These are phyloP conservation scores for Globisporangium solare DNA, from an alignment of 352 stramenopile species.

Conservation along the genomic window DNA sequence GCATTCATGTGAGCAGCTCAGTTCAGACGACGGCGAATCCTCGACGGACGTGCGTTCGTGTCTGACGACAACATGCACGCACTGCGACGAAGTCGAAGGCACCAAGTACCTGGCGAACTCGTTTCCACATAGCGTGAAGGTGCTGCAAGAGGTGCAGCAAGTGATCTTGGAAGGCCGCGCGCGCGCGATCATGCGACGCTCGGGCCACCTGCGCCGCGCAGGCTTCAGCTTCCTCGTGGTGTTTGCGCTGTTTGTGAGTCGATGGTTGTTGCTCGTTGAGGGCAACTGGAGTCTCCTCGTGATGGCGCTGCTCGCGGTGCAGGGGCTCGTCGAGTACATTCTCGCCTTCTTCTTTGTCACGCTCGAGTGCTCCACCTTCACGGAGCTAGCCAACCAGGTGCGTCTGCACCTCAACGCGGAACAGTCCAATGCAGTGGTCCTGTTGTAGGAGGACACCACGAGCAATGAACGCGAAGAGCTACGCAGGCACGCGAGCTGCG, in stretches of 20 bases:
- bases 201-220: conserved; percentile 33
- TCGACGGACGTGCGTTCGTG: conserved; percentile 17
- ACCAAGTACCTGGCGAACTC: conserved; percentile 20
- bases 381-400: conserved; percentile 64
- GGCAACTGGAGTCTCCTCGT: conserved; percentile 26
- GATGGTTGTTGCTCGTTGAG: conserved; percentile 25
- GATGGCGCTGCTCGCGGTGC: conserved; percentile 32
- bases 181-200: conserved; percentile 33
- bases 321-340: conserved; percentile 55
- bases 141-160: conserved; percentile 43
- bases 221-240: conserved; percentile 13
- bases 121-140: conserved; percentile 18
- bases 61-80: conserved; percentile 31
- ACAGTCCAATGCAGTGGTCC: conserved; percentile 6
- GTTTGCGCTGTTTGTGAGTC: conserved; percentile 12
- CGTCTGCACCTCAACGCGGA: conserved; percentile 50
- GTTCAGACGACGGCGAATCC: conserved; percentile 16
- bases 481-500: no score
- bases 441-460: no score
- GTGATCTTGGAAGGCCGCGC: conserved; percentile 35
- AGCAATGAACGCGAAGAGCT: no score
- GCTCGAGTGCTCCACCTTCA: conserved; percentile 80
- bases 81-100: conserved; percentile 37
- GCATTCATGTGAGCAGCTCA: conserved; percentile 33
- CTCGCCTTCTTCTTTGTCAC: conserved; percentile 78